phyloP scores from a whole-genome alignment of 345 rosid genomes.

The Eucalyptus virginea region DNA sequence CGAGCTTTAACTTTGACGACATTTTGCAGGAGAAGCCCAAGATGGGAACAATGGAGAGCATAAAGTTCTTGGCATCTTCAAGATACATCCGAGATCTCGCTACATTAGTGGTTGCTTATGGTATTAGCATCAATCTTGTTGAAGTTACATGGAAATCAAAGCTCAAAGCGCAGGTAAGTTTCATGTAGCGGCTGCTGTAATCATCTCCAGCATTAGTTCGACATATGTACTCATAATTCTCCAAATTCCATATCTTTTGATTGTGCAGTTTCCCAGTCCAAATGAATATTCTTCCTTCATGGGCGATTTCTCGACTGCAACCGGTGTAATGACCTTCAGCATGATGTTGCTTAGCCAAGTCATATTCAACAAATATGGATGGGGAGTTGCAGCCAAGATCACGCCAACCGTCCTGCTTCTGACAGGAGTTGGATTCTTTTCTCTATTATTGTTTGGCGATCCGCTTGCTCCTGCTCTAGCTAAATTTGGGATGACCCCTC shows the following conservation, averaged over 20 bases:
- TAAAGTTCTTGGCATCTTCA: conserved; percentile 89
- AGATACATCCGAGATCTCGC: conserved; percentile 91
- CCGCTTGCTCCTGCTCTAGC: conserved; percentile 66
- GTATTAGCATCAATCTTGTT: conserved; percentile 95
- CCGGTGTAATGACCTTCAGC: conserved; percentile 80
- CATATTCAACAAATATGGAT: conserved; percentile 77
- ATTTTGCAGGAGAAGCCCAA: conserved; percentile 66
- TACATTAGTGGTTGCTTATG: conserved; percentile 94
- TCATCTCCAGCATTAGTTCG: neutral
- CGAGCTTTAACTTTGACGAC: neutral
- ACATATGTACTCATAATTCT: neutral
- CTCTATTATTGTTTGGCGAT: conserved; percentile 63
- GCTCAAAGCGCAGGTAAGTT: conserved; percentile 95
- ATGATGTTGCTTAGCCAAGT: conserved; percentile 95
- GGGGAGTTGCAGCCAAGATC: conserved; percentile 95
- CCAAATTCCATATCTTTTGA: neutral
- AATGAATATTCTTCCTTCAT: conserved; percentile 94
- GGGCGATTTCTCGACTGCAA: conserved; percentile 96
- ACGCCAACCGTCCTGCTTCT: conserved; percentile 84
- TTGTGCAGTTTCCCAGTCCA: conserved; percentile 84
- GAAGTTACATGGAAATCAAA: conserved; percentile 99
- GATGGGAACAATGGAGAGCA: conserved; percentile 96
- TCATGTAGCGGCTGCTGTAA: neutral
- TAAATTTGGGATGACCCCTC: conserved; percentile 84
- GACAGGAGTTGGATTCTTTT: conserved; percentile 92